Base-by-base conservation (phyloP, 2,329 filamentous ascomycete genomes). In the Phialocephala sp. region DNA sequence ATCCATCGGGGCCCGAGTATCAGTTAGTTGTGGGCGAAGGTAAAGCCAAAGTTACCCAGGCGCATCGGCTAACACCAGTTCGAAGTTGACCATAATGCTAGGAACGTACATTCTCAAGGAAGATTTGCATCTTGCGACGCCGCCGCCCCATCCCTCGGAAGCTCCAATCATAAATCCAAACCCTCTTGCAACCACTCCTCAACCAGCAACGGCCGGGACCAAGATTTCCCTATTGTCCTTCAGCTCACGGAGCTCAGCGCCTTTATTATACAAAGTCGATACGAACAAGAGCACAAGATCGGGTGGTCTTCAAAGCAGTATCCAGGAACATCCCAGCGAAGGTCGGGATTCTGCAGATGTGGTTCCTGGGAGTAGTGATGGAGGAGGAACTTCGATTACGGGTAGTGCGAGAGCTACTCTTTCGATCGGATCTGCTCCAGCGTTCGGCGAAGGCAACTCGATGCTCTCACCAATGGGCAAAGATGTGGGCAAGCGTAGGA, bases 11-110 rank as follows among this genome's bases (percentile, higher is more conserved):
- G 5, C 87, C 91, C 27, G 94, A 97, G 73, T 92, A 93, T 79
- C 92, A 96, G 77, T 89, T 99, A 72, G 88, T 97, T 52, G 93
- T 94, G 57, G 95, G 94, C 78, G 95, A 99, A 88, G 95, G 93
- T 92, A 58, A 36, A 66, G 54, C 52, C n/a, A 32, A 32, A 32
- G 27, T 32, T 32, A 18, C 15, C 41, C 54, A 47, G 66, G 66
- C 64, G 61, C 63, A 64, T 64, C 45, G 27, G n/a, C n/a, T 43
- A 8, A 22, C 22, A 20, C 9, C 47, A 27, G 22, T 32, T 57
- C 41, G 37, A 43, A 22, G 59, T 66, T 73, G 60, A 75, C 59
- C 15, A 57, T 24, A 55, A 45, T 52, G 39, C 61, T 72, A 95
- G 93, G 94, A 74, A 94, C 92, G 67, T 99, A 99, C 76, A 85